Evolutionary conservation across 805 yeast genomes (phyloP), one percentile per base, ranked within the genome.

Genomic region (Barnettozyma pratensis): DNA sequence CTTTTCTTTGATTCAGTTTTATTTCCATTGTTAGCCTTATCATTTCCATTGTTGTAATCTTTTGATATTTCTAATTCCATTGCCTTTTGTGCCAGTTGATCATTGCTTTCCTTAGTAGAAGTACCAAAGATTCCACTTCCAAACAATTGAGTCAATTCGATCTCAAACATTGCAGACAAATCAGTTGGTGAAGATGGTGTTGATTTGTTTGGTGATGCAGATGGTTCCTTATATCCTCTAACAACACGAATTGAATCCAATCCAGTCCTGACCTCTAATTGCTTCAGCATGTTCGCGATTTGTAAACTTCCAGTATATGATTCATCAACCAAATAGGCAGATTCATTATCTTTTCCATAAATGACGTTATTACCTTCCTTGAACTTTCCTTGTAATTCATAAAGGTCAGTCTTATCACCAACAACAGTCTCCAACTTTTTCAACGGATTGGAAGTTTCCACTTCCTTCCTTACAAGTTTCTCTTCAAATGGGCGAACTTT

Each of bases 61-160:
- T 71, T 71, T 50, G 79, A 83, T 30, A 68, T 73, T 55, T 79
- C 85, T 39, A 73, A 54, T 49, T 77, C 77, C 58, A 74, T 62
- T n/a, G 71, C 73, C n/a, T 65, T 57, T 54, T 75, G 71, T 53
- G 74, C 64, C 44, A 67, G 63, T 7, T 55, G 52, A 28, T 60
- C 59, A 37, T 59, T 50, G 56, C 52, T 32, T 29, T 40, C 38
- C 39, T 48, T 35, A 19, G 25, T 19, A 7, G 57, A 40, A 34
- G 45, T 14, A 3, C 32, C 30, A 5, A 56, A 53, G 6, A 52
- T 26, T 37, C 53, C 55, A 41, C 54, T 59, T 37, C 55, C 60
- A 47, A 64, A 53, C 26, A 61, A 37, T 26, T 58, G 55, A 3
- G 52, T 26, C 27, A 60, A 32, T 44, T 62, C 64, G 35, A 56